phyloP scores from a whole-genome alignment of 352 stramenopile species.

The Globisporangium megalacanthum region DNA sequence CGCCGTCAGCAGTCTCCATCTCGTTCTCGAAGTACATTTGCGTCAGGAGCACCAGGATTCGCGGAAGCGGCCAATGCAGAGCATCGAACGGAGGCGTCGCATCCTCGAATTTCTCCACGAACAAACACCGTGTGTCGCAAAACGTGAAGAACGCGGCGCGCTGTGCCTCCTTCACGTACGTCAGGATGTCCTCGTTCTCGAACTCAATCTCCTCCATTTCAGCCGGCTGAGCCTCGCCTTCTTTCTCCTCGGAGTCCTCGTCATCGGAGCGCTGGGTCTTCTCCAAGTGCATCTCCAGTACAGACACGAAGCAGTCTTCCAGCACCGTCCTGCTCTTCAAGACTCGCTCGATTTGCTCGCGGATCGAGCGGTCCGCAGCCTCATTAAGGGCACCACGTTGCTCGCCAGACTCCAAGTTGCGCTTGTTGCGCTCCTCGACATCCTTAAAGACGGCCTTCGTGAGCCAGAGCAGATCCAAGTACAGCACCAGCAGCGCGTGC shows the following conservation, averaged over 20 bases:
- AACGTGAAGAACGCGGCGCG: conserved; percentile 68
- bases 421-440: conserved; percentile 15
- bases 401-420: conserved; percentile 11
- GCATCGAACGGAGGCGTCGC: conserved; percentile 43
- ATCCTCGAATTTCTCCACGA: conserved; percentile 79
- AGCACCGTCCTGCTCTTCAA: conserved; percentile 30
- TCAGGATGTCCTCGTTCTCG: conserved; percentile 36
- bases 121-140: conserved; percentile 75
- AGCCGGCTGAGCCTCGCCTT: conserved; percentile 16
- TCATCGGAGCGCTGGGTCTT: conserved; percentile 20
- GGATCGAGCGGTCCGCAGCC: conserved; percentile 4
- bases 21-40: conserved; percentile 84
- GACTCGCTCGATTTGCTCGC: conserved; percentile 38
- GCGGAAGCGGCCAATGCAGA: conserved; percentile 66
- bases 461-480: conserved; percentile 74
- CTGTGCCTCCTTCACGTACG: conserved; percentile 63
- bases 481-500: conserved; percentile 58
- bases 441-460: conserved; percentile 59
- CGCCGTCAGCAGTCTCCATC: conserved; percentile 31
- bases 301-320: conserved; percentile 55
- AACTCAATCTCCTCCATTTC: conserved; percentile 70
- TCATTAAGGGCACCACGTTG: conserved; percentile 6
- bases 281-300: conserved; percentile 73
- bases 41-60: conserved; percentile 58
- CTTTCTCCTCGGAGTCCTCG: conserved; percentile 27